These are phyloP conservation scores for Sphaerulina populicola DNA, from an alignment of 2,329 filamentous ascomycete genomes.

Conservation along the genomic window DNA sequence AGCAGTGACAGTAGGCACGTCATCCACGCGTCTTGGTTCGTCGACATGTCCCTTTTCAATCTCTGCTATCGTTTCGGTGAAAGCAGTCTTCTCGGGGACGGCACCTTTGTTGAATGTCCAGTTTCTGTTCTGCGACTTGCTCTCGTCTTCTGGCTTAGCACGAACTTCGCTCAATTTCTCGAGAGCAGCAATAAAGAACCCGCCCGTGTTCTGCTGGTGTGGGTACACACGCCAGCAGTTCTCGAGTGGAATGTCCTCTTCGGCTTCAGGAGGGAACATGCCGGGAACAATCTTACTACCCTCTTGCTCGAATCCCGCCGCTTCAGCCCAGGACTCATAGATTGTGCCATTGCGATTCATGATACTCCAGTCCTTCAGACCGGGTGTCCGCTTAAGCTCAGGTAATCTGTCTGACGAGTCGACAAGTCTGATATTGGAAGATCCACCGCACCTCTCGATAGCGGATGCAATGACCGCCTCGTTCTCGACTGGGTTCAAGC, in stretches of 20 bases:
- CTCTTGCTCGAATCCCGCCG: conserved; percentile 47
- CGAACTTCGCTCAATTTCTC: conserved; percentile 85
- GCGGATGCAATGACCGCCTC: conserved; percentile 84
- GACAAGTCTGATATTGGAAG: conserved; percentile 70
- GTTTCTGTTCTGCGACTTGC: conserved; percentile 35
- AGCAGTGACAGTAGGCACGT: conserved; percentile 5
- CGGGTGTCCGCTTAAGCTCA: conserved; percentile 64
- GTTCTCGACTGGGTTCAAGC: conserved; percentile 97
- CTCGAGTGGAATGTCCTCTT: conserved; percentile 64
- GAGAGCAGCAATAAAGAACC: conserved; percentile 92
- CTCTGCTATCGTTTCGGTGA: conserved; percentile 37
- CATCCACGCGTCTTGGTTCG: conserved; percentile 12
- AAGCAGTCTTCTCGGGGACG: conserved; percentile 20
- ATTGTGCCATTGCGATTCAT: conserved; percentile 77
- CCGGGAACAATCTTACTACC: conserved; percentile 63
- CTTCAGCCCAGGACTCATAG: conserved; percentile 71
- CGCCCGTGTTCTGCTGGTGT: conserved; percentile 90
- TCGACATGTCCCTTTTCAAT: conserved; percentile 28
- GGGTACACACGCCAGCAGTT: conserved; percentile 91
- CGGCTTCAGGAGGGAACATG: conserved; percentile 69
- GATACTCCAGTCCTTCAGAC: conserved; percentile 75
- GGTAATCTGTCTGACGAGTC: conserved; percentile 74
- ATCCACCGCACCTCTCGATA: conserved; percentile 80
- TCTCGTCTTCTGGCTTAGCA: conserved; percentile 59
- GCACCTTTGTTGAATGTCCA: conserved; percentile 26